Evolutionary conservation across 805 yeast species (phyloP).

Genomic region (Saccharomyces mikatae): DNA sequence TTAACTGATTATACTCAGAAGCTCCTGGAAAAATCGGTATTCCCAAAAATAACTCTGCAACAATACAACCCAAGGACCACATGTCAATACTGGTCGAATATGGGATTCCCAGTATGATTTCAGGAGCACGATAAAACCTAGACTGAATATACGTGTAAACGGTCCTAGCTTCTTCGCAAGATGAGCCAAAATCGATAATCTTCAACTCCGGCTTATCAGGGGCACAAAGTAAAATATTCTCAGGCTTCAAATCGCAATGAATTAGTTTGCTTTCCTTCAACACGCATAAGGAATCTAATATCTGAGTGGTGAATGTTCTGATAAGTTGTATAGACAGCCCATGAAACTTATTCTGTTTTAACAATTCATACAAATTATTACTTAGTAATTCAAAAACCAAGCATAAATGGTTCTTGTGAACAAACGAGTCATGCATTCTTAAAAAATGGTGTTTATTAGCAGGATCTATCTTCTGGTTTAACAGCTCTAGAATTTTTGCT

Average conservation of each 20-base stretch:
- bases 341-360: slow-evolving; percentile 87
- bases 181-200: slow-evolving; percentile 92
- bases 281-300: slow-evolving; percentile 71
- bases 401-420: slow-evolving; percentile 89
- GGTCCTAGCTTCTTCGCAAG: slow-evolving; percentile 86
- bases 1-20: slow-evolving; percentile 84
- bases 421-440: slow-evolving; percentile 74
- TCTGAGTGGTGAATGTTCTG: slow-evolving; percentile 67
- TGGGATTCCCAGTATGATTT: slow-evolving; percentile 83
- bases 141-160: slow-evolving; percentile 88
- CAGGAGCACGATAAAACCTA: slow-evolving; percentile 90
- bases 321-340: slow-evolving; percentile 79
- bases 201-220: slow-evolving; percentile 73
- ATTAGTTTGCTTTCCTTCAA: slow-evolving; percentile 77
- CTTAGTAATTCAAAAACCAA: slow-evolving; percentile 85
- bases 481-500: slow-evolving; percentile 73
- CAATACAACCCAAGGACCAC: slow-evolving; percentile 95
- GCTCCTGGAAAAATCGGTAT: slow-evolving; percentile 92
- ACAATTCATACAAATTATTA: slow-evolving; percentile 79
- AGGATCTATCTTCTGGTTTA: slow-evolving; percentile 67
- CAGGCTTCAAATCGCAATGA: slow-evolving; percentile 97
- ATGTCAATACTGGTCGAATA: slow-evolving; percentile 90
- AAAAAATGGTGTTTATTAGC: slow-evolving; percentile 66
- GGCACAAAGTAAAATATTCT: slow-evolving; percentile 72
- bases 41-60: slow-evolving; percentile 85